Percentiles rank a stretch among this genome's conserved stretches.
Conservation (phyloP, 495 filamentous ascomycete species). For the Pseudomonodictys pantanalensis region DNA sequence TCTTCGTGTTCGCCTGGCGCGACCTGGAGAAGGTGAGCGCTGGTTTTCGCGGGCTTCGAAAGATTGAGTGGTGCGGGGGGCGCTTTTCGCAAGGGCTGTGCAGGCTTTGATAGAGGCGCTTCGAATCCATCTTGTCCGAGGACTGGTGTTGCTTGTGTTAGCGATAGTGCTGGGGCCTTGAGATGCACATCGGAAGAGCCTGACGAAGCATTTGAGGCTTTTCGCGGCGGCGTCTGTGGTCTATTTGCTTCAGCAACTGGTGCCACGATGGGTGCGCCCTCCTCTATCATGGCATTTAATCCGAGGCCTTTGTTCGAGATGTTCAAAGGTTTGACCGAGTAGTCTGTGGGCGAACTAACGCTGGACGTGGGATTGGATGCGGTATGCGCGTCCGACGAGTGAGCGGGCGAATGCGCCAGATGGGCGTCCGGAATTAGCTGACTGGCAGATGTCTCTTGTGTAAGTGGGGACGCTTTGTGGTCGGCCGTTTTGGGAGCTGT, state of each 20-base stretch:
- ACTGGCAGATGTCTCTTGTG: slow-evolving; percentile 14
- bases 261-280: slow-evolving; percentile 4
- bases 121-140: slow-evolving; percentile 31
- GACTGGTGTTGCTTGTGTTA: slow-evolving; percentile 38
- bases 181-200: background rate
- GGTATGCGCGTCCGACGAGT: slow-evolving; percentile 22
- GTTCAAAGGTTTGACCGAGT: slow-evolving; percentile 24
- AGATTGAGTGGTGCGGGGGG: slow-evolving; percentile 84
- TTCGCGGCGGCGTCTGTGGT: background rate
- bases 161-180: slow-evolving; percentile 29
- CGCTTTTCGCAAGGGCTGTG: slow-evolving; percentile 56
- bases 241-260: background rate
- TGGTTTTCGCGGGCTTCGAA: slow-evolving; percentile 43
- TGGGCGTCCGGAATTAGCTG: slow-evolving; percentile 18
- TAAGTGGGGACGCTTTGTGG: slow-evolving; percentile 28
- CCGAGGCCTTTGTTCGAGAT: slow-evolving; percentile 15
- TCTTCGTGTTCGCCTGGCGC: slow-evolving; percentile 62
- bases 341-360: slow-evolving; percentile 28
- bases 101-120: slow-evolving; percentile 19
- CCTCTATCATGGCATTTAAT: slow-evolving; percentile 22
- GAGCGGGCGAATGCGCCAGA: slow-evolving; percentile 26
- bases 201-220: background rate
- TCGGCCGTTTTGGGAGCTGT: slow-evolving; percentile 8
- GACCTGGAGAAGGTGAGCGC: slow-evolving; percentile 45
- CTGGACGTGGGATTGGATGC: slow-evolving; percentile 23